These are phyloP conservation scores for Pichia insulana DNA, from an alignment of 805 yeast genomes.

Conservation along the genomic window DNA sequence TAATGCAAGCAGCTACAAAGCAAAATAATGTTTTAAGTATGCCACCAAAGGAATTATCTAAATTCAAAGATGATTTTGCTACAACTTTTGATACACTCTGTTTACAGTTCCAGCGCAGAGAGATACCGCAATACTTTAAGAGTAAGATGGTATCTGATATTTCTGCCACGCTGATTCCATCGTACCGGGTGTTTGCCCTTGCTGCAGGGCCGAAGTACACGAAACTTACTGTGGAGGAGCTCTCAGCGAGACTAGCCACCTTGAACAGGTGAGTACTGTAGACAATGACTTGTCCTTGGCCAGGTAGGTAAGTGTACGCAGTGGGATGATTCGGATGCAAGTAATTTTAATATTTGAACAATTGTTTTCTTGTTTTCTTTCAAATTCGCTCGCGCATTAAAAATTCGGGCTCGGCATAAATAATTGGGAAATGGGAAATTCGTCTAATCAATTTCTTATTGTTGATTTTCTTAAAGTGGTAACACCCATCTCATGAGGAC, in stretches of 20 bases:
- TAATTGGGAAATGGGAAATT: too few species aligned
- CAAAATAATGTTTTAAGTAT: slow-evolving; percentile 33
- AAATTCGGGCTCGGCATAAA: too few species aligned
- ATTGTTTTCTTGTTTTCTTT: too few species aligned
- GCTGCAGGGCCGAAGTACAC: neutral
- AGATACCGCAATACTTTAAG: slow-evolving; percentile 34
- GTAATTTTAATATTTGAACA: too few species aligned
- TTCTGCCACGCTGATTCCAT: slow-evolving; percentile 62
- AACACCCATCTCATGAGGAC: too few species aligned
- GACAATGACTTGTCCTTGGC: neutral
- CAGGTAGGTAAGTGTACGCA: neutral
- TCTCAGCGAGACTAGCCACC: neutral
- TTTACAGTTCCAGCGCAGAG: slow-evolving; percentile 48
- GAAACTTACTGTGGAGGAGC: neutral
- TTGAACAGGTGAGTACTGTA: neutral
- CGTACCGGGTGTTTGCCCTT: slow-evolving; percentile 54
- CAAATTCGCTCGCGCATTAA: too few species aligned
- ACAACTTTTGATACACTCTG: slow-evolving; percentile 73
- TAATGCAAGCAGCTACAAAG: slow-evolving; percentile 74
- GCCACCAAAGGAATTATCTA: slow-evolving; percentile 79
- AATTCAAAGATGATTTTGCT: slow-evolving; percentile 52
- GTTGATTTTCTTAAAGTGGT: too few species aligned
- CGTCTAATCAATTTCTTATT: too few species aligned
- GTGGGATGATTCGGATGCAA: too few species aligned
- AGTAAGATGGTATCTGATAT: slow-evolving; percentile 62